phyloP scores from a whole-genome alignment of 805 yeast species.

The Metschnikowia shivogae region DNA sequence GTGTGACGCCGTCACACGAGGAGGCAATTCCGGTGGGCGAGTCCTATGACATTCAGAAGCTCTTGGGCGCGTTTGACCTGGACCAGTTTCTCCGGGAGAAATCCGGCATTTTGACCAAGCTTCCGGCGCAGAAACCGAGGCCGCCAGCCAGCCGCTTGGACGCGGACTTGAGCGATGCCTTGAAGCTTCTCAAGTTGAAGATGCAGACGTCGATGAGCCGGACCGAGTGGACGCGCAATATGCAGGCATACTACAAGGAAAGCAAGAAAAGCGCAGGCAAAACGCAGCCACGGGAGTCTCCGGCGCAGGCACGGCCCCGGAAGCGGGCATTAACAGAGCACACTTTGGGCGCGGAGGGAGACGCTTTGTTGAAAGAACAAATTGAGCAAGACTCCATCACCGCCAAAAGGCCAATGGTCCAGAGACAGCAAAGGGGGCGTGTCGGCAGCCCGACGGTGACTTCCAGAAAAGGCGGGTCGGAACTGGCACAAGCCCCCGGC shows the following conservation, averaged over 20 bases:
- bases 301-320: neutral
- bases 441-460: too few species aligned
- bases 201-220: constrained; percentile 27
- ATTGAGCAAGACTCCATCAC: neutral
- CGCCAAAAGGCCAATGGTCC: too few species aligned
- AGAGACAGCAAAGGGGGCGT: too few species aligned
- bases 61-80: constrained; percentile 38
- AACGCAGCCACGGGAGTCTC: neutral
- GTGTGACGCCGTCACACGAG: constrained; percentile 86
- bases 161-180: constrained; percentile 13
- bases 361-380: constrained; percentile 7
- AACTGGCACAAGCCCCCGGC: too few species aligned
- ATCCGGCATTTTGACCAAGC: constrained; percentile 9
- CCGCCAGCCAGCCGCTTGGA: constrained; percentile 15
- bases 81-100: constrained; percentile 10
- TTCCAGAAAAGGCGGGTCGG: too few species aligned
- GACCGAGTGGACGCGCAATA: constrained; percentile 24
- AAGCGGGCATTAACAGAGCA: constrained; percentile 4
- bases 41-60: constrained; percentile 53
- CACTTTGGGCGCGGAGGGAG: constrained; percentile 8
- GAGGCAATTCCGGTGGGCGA: constrained; percentile 68
- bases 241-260: constrained; percentile 11
- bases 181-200: constrained; percentile 22
- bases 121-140: constrained; percentile 9
- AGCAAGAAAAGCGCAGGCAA: neutral